Conservation (phyloP, 176 grass and related monocot species). For the Avena insularis region DNA sequence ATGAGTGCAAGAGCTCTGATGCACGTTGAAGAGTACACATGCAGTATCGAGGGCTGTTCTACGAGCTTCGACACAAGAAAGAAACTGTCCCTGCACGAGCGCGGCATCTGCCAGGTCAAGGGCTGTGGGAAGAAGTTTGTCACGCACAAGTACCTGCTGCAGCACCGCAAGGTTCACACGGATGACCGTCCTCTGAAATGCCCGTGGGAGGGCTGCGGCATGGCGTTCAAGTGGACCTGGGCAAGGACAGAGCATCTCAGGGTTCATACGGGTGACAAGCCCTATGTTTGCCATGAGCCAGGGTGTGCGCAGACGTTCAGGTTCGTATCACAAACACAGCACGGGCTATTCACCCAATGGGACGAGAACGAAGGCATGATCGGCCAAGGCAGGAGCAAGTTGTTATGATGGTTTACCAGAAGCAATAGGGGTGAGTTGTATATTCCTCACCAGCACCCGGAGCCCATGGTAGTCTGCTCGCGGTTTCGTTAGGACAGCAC, state of each 20-base stretch:
- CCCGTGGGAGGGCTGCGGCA: conserved; percentile 78
- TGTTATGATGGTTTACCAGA: conserved; percentile 6
- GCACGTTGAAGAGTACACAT: conserved; percentile 51
- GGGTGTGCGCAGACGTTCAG: conserved; percentile 87
- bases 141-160: conserved; percentile 88
- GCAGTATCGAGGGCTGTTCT: conserved; percentile 71
- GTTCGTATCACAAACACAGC: conserved; percentile 92
- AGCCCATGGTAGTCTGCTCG: conserved; percentile 24
- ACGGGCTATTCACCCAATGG: conserved; percentile 77
- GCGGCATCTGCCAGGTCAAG: conserved; percentile 70
- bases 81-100: conserved; percentile 69
- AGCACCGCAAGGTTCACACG: conserved; percentile 84
- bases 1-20: conserved; percentile 27
- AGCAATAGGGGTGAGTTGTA: conserved; percentile 41
- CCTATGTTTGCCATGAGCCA: conserved; percentile 79
- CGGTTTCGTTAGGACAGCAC: conserved; percentile 32
- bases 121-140: conserved; percentile 81
- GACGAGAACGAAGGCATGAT: conserved; percentile 48
- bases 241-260: conserved; percentile 91
- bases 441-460: conserved; percentile 39
- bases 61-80: conserved; percentile 74
- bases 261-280: conserved; percentile 87
- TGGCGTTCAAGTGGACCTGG: conserved; percentile 98
- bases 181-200: conserved; percentile 82
- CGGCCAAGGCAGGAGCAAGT: conserved; percentile 7